phyloP scores from a whole-genome alignment of 2,329 filamentous ascomycete genomes.

The Fusarium metavorans region DNA sequence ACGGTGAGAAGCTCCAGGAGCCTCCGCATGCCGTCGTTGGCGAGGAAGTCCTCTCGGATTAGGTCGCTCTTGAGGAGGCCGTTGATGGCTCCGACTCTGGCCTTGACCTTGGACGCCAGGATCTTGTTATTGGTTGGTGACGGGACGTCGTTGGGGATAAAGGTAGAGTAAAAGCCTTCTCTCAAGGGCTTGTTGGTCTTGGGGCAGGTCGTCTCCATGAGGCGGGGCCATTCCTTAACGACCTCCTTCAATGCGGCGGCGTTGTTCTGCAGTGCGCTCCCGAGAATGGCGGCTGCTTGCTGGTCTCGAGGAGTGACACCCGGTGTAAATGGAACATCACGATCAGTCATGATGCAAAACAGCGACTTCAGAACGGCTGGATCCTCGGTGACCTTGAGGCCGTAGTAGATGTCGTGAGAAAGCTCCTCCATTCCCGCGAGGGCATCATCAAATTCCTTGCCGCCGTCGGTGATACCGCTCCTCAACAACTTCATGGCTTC shows the following conservation, averaged over 20 bases:
- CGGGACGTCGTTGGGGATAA: slow-evolving; percentile 48
- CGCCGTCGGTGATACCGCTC: slow-evolving; percentile 49
- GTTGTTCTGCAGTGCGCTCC: slow-evolving; percentile 73
- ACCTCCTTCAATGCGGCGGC: slow-evolving; percentile 68
- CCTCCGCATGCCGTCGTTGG: slow-evolving; percentile 63
- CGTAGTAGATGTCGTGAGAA: slow-evolving; percentile 78
- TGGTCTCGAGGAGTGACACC: slow-evolving; percentile 56
- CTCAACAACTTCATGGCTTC: slow-evolving; percentile 64
- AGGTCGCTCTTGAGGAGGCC: slow-evolving; percentile 66
- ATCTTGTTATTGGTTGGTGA: slow-evolving; percentile 40
- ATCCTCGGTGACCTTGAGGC: slow-evolving; percentile 71
- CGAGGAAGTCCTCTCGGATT: slow-evolving; percentile 68
- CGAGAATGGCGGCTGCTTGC: slow-evolving; percentile 68
- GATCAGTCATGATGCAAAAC: slow-evolving; percentile 64
- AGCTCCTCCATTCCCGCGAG: slow-evolving; percentile 72
- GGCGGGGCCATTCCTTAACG: slow-evolving; percentile 58
- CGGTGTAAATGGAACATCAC: slow-evolving; percentile 39
- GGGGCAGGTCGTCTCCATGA: slow-evolving; percentile 56
- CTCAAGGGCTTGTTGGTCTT: slow-evolving; percentile 46
- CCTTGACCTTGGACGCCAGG: slow-evolving; percentile 48
- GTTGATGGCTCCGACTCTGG: slow-evolving; percentile 64
- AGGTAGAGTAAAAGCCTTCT: slow-evolving; percentile 56
- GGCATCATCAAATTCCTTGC: slow-evolving; percentile 59
- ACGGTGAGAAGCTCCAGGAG: slow-evolving; percentile 65
- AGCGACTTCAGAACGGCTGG: slow-evolving; percentile 64